Base-by-base conservation (phyloP, 2,329 filamentous ascomycete genomes). In the Pseudofabraea citricarpa region DNA sequence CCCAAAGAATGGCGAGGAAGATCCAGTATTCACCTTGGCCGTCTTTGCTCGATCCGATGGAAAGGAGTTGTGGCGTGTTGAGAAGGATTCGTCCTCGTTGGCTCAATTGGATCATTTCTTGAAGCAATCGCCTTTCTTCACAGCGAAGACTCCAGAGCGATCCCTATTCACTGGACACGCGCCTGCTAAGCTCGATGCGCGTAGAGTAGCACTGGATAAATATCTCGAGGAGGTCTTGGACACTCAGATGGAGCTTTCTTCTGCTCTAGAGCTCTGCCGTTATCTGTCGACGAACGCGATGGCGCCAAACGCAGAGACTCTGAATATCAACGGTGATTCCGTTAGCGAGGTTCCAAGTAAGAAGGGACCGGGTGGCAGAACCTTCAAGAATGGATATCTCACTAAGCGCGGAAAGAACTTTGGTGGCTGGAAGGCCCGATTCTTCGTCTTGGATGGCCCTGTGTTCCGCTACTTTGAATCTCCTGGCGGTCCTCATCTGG, bases 391-490 rank as follows among this genome's bases (percentile, higher is more conserved):
- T 59, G 93, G 93, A 7, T 98, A 97, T 64, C 70, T 98, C 39
- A 97, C 93, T 2, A 98, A 98, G 70, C 81, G 87, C 54, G 93
- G 93, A 38, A 98, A 98, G 73, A 97, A 97, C 59, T 98, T 98
- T 67, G 93, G 93, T 40, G 93, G 93, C 38, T 98, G 93, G 93
- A 98, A 98, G 66, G 90, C 90, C 9, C 71, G 83, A 45, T 86
- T 80, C 57, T 87, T 87, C 57, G 73, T 84, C 12, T 69, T 87
- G 3, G 79, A 87, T 54, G 82, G 81, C 8, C 77, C 83, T 5
- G 74, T 83, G 45, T 69, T 98, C 56, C 90, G 86, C 56, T 98
- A 98, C 62, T 97, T 87, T 57, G 93, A 98, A 65, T 81, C 85
- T 2, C 90, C 89, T 3, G 90, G 91, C 38, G 93, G 93, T 35